Evolutionary conservation across 306 rosid species (phyloP).

Genomic region (Casuarina cunninghamiana): DNA sequence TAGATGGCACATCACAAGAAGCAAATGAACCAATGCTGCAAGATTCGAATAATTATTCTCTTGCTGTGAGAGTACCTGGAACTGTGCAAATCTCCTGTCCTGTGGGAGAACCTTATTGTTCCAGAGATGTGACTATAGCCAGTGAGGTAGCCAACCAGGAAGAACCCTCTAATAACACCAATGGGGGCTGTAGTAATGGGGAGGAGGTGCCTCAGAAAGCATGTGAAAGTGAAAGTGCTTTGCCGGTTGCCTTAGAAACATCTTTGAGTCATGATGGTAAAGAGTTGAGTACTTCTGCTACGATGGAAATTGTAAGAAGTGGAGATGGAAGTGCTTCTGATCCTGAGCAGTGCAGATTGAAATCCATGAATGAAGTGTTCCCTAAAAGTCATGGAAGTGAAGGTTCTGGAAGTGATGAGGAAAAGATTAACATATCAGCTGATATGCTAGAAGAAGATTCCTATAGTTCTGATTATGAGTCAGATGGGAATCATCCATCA

Average conservation of each 20-base stretch:
- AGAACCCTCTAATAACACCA: slow-evolving; percentile 19
- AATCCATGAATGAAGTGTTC: slow-evolving; percentile 42
- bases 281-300: slow-evolving; percentile 28
- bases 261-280: slow-evolving; percentile 33
- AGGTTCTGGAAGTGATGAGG: slow-evolving; percentile 71
- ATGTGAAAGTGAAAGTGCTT: slow-evolving; percentile 36
- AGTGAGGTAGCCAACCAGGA: slow-evolving; percentile 29
- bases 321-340: slow-evolving; percentile 33
- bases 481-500: slow-evolving; percentile 69
- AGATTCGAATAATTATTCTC: slow-evolving; percentile 33
- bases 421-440: slow-evolving; percentile 62
- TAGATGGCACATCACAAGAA: slow-evolving; percentile 36
- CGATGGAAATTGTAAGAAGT: slow-evolving; percentile 26
- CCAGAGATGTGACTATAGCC: slow-evolving; percentile 30
- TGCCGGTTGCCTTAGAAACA: slow-evolving; percentile 33
- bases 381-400: slow-evolving; percentile 41
- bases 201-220: slow-evolving; percentile 34
- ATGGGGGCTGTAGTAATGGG: slow-evolving; percentile 20
- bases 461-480: slow-evolving; percentile 68
- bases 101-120: slow-evolving; percentile 36
- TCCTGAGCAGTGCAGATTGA: slow-evolving; percentile 33
- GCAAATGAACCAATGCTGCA: slow-evolving; percentile 31
- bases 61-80: slow-evolving; percentile 19
- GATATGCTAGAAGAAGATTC: slow-evolving; percentile 68
- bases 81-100: slow-evolving; percentile 22